Evolutionary conservation across 306 rosid species (phyloP), one percentile per base, ranked within the genome.

Genomic region (Lotus japonicus): DNA sequence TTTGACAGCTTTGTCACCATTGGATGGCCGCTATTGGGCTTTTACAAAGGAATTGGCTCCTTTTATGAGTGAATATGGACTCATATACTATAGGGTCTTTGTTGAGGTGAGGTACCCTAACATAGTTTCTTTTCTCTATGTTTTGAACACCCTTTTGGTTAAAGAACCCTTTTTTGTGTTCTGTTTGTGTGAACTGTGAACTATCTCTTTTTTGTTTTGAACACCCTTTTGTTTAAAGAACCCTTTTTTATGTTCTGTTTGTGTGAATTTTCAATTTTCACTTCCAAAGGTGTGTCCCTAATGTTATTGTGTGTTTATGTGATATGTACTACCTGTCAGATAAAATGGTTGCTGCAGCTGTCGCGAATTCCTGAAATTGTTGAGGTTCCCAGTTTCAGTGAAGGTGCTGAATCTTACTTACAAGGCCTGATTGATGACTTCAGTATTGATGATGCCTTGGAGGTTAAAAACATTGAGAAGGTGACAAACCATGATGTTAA

Each of bases 401-500:
- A 83, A n/a, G 82, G 74, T 63, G 88, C 94, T 44, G 44, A 53
- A 33, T 61, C 81, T 26, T 89, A 57, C 43, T 79, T 91, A 71
- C 88, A 80, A 78, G 80, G 85, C 13, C 7, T 91, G 31, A 76
- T 91, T 68, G 84, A 82, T 36, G 81, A 58, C 11, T 88, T 91
- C 72, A 57, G 82, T 17, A 71, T 76, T 19, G 54, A 36, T 36
- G 97, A 91, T 65, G 97, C 96, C 1, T 67, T 73, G 75, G 97
- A 87, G 76, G 68, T 91, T 14, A 87, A 91, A 70, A 81, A 73
- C 45, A 85, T 88, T 71, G 97, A 91, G 86, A 85, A 48, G 76
- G 86, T 80, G 48, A 91, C 94, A 2, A 88, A 91, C 62, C 97
- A 91, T 66, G 97, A 91, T 77, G 96, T 91, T 1, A 91, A 91